Conservation (phyloP, 345 rosid genomes). For the Eucalyptus tenuipes region DNA sequence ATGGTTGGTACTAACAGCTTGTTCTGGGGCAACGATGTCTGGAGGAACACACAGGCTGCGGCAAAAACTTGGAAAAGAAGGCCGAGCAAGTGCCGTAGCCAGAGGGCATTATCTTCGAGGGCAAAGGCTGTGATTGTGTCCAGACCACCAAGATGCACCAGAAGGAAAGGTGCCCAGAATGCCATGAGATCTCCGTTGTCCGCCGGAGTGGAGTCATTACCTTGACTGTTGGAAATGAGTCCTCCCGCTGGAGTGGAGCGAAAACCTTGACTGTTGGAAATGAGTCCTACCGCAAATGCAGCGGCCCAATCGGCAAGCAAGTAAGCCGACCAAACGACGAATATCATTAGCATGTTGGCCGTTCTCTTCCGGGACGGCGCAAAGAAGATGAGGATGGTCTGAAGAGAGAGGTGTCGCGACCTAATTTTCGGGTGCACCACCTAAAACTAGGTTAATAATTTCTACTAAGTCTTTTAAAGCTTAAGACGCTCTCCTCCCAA, state of each 20-base stretch:
- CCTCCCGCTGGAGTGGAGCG: constrained; percentile 10
- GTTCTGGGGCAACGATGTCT: constrained; percentile 5
- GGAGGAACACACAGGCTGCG: constrained; percentile 29
- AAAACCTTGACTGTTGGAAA: constrained; percentile 18
- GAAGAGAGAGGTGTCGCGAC: too few species aligned
- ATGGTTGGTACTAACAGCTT: constrained; percentile 12
- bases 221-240: constrained; percentile 34
- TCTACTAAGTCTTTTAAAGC: too few species aligned
- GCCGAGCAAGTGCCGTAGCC: constrained; percentile 45
- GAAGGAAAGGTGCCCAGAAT: constrained; percentile 53
- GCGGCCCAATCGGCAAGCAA: constrained; percentile 57
- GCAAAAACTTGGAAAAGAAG: constrained; percentile 29
- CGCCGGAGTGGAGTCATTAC: not conserved
- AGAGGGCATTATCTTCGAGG: constrained; percentile 60
- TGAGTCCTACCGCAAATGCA: constrained; percentile 38
- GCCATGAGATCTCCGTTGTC: constrained; percentile 25
- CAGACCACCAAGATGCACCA: constrained; percentile 59
- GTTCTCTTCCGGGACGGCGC: constrained; percentile 45
- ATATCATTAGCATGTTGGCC: constrained; percentile 6
- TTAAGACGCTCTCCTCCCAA: too few species aligned
- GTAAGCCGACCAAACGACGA: constrained; percentile 45
- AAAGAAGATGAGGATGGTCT: constrained; percentile 29
- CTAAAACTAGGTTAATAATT: too few species aligned
- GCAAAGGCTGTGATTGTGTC: constrained; percentile 58
- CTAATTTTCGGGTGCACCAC: too few species aligned